phyloP scores from a whole-genome alignment of 345 rosid genomes.

The Populus euphratica region DNA sequence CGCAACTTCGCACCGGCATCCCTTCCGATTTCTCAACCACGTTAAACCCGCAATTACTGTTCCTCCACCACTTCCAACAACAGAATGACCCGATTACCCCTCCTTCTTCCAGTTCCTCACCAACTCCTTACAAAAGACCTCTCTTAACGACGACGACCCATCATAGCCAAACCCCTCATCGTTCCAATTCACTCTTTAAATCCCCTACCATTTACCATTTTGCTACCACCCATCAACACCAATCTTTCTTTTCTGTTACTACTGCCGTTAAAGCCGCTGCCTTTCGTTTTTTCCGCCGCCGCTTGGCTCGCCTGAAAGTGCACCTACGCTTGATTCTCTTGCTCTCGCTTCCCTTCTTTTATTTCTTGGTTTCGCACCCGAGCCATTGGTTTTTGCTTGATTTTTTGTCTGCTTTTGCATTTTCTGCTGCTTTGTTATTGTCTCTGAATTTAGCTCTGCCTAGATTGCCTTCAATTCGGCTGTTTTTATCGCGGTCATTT shows the following conservation, averaged over 20 bases:
- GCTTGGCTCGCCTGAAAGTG: conserved; percentile 46
- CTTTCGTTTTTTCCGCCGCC: conserved; percentile 47
- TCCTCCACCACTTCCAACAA: conserved; percentile 1
- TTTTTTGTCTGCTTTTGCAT: conserved; percentile 75
- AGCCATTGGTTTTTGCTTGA: conserved; percentile 77
- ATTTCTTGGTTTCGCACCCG: conserved; percentile 75
- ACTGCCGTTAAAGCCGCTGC: conserved; percentile 50
- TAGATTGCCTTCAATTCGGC: conserved; percentile 72
- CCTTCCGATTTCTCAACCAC: conserved; percentile 92
- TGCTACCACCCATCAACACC: conserved; percentile 24
- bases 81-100: conserved; percentile 50
- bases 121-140: conserved; percentile 68
- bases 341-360: conserved; percentile 68
- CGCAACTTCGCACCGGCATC: conserved; percentile 88
- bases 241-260: conserved; percentile 31
- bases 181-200: conserved; percentile 45
- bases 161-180: conserved; percentile 11
- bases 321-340: conserved; percentile 65
- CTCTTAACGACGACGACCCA: conserved; percentile 37
- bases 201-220: conserved; percentile 54
- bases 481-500: conserved; percentile 75
- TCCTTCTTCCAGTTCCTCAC: conserved; percentile 30
- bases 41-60: conserved; percentile 27
- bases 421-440: conserved; percentile 70
- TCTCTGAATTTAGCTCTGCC: conserved; percentile 76